These are phyloP conservation scores for Beauveria asiatica DNA, from an alignment of 2,329 filamentous ascomycete species.

Conservation along the genomic window DNA sequence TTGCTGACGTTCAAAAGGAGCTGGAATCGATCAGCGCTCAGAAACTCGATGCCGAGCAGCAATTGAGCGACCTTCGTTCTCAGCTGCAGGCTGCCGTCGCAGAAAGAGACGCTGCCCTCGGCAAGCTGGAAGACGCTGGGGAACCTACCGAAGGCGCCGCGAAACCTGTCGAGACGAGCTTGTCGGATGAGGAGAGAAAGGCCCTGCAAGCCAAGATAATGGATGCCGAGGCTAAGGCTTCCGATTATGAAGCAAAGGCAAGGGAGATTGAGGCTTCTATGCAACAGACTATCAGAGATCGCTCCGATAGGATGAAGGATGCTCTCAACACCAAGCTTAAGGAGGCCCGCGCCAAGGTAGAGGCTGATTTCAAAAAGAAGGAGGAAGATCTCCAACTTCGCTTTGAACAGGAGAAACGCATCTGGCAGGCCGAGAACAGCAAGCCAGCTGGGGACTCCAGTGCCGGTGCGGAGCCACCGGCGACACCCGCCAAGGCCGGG, in stretches of 20 bases:
- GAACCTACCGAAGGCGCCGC: constrained; percentile 15
- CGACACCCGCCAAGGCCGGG: constrained; percentile 28
- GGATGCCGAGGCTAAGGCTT: constrained; percentile 50
- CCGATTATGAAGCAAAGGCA: constrained; percentile 55
- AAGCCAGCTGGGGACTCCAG: constrained; percentile 17
- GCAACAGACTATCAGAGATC: constrained; percentile 51
- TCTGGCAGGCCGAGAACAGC: constrained; percentile 48
- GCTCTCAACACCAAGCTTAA: constrained; percentile 61
- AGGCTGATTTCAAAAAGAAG: constrained; percentile 46
- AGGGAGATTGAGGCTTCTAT: constrained; percentile 56
- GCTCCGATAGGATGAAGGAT: constrained; percentile 62
- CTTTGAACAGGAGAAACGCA: constrained; percentile 56
- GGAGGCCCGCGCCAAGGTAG: constrained; percentile 49
- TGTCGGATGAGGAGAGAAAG: constrained; percentile 51
- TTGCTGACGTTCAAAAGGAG: constrained; percentile 45
- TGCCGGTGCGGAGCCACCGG: constrained; percentile 13
- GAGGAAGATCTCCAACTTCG: constrained; percentile 44
- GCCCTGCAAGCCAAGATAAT: constrained; percentile 54
- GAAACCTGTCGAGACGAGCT: constrained; percentile 16
- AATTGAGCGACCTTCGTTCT: constrained; percentile 43
- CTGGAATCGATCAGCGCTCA: constrained; percentile 58
- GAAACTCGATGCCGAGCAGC: constrained; percentile 59
- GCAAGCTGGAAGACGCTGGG: constrained; percentile 30
- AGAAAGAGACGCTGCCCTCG: constrained; percentile 55
- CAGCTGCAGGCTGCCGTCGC: constrained; percentile 55